Conservation (phyloP, 768 basidiomycete species). For the Polyporus arcularius region DNA sequence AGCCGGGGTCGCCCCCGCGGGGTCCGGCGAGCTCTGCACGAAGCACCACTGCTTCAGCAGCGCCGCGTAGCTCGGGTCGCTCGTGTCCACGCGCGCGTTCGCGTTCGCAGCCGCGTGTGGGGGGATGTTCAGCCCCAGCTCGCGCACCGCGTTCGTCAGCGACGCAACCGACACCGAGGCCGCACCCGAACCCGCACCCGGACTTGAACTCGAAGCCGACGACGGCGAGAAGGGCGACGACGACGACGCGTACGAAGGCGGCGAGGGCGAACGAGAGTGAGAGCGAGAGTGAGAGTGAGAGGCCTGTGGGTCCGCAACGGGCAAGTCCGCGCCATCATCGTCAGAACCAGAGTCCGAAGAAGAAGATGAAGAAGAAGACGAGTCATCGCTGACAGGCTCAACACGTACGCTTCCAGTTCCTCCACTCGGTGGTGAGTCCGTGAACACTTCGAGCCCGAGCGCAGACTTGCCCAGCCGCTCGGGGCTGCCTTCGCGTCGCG, state of each 20-base stretch:
- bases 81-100: slow-evolving; percentile 27
- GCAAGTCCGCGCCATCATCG: slow-evolving; percentile 11
- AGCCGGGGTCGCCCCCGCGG: not conserved
- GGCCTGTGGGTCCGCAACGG: not conserved
- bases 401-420: too few species aligned
- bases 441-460: slow-evolving; percentile 3
- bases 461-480: slow-evolving; percentile 1
- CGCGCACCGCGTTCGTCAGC: slow-evolving; percentile 11
- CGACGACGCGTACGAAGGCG: too few species aligned
- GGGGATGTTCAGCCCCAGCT: slow-evolving; percentile 19
- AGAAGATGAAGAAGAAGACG: not conserved
- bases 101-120: slow-evolving; percentile 2
- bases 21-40: slow-evolving; percentile 44
- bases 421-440: not conserved
- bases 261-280: too few species aligned
- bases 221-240: too few species aligned
- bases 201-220: too few species aligned
- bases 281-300: too few species aligned
- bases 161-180: slow-evolving; percentile 1
- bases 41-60: slow-evolving; percentile 73
- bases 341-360: not conserved
- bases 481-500: slow-evolving; percentile 14
- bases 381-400: not conserved
- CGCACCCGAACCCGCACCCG: too few species aligned
- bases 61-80: slow-evolving; percentile 52